phyloP scores from a whole-genome alignment of 306 rosid species.

The Castanea mollissima region DNA sequence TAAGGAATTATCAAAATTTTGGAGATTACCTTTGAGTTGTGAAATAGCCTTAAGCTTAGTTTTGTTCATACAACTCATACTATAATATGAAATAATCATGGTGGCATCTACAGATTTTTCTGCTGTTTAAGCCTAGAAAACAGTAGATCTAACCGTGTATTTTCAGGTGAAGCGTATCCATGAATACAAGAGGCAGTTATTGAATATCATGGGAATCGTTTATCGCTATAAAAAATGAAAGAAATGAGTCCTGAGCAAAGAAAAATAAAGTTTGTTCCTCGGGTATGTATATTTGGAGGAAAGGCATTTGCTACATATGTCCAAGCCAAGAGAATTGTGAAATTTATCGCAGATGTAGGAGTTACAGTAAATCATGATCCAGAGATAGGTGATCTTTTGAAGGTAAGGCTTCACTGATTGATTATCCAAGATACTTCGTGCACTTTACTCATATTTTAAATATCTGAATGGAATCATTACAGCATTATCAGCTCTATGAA shows the following conservation, averaged over 20 bases:
- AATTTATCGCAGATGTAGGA: constrained; percentile 92
- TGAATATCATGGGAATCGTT: constrained; percentile 89
- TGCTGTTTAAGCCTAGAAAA: background rate
- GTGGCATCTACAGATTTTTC: no score
- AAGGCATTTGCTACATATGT: constrained; percentile 92
- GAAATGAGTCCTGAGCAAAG: constrained; percentile 83
- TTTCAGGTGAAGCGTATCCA: constrained; percentile 97
- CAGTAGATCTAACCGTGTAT: background rate
- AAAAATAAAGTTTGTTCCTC: constrained; percentile 70
- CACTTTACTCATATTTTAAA: background rate
- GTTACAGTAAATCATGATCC: constrained; percentile 84
- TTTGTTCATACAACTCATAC: no score
- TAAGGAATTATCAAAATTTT: no score
- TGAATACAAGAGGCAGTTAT: constrained; percentile 87
- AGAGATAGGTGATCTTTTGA: constrained; percentile 87
- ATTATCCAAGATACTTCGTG: constrained; percentile 6
- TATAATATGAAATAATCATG: no score
- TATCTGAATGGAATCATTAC: background rate
- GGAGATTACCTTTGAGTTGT: no score
- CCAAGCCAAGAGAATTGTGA: constrained; percentile 98
- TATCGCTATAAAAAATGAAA: constrained; percentile 96
- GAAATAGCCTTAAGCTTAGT: no score
- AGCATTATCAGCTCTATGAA: no score
- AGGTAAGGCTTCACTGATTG: constrained; percentile 49
- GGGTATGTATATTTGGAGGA: constrained; percentile 98